Percentiles rank a stretch among this genome's conserved stretches.
Conservation (phyloP, 2,329 filamentous ascomycete genomes). For the Talaromyces sp. region DNA sequence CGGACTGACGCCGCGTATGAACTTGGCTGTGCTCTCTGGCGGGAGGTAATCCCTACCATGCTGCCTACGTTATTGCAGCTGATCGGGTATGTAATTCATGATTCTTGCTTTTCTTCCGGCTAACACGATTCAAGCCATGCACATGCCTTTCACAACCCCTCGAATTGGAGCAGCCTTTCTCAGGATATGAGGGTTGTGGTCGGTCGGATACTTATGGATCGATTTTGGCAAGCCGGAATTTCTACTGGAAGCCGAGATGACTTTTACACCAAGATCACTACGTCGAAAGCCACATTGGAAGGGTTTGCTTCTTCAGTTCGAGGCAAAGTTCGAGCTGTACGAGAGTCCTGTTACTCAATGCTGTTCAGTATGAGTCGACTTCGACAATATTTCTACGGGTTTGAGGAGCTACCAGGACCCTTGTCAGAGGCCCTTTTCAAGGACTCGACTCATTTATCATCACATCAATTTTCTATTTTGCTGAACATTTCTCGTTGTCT, state of each 20-base stretch:
- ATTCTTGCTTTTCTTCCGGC: background rate
- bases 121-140: constrained; percentile 61
- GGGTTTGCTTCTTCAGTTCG: constrained; percentile 91
- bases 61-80: constrained; percentile 84
- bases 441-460: constrained; percentile 76
- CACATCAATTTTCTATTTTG: constrained; percentile 91
- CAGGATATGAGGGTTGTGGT: constrained; percentile 73
- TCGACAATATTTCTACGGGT: constrained; percentile 86
- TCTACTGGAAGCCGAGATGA: constrained; percentile 94
- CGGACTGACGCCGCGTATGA: constrained; percentile 69
- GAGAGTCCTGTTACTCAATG: constrained; percentile 91
- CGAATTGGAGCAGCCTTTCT: constrained; percentile 76
- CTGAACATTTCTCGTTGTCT: constrained; percentile 83
- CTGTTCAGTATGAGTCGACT: constrained; percentile 89
- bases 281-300: constrained; percentile 84
- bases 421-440: constrained; percentile 80
- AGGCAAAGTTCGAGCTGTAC: constrained; percentile 80
- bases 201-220: constrained; percentile 78
- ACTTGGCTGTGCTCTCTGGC: constrained; percentile 78
- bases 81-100: constrained; percentile 54
- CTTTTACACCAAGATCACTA: constrained; percentile 87
- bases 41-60: constrained; percentile 73
- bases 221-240: constrained; percentile 98
- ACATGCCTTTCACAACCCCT: constrained; percentile 83
- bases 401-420: constrained; percentile 74